Base-by-base conservation (phyloP, 371 early-diverging fungal genomes). In the Amoeboaphelidium protococcarum region DNA sequence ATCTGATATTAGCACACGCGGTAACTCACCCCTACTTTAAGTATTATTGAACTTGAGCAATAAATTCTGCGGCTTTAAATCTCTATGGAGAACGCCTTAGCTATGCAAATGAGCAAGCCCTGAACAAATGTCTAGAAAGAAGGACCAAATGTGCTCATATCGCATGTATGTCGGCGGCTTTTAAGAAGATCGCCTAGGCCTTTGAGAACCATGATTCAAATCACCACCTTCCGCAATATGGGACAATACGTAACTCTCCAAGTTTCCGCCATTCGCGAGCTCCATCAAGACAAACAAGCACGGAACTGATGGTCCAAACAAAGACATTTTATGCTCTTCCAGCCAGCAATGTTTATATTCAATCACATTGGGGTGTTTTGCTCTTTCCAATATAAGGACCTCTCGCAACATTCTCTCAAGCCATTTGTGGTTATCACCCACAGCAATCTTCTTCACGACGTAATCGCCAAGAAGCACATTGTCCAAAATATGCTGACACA, bases 201-300 rank as follows among this genome's bases (percentile, higher is more conserved):
- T n/a, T n/a, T n/a, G n/a, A n/a, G n/a, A n/a, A n/a, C n/a, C n/a
- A n/a, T n/a, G n/a, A n/a, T n/a, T n/a, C n/a, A n/a, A n/a, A n/a
- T n/a, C n/a, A 45, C 6, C 10, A 26, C 10, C 10, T 16, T 16
- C n/a, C 37, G 42, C 22, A 25, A 25, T 42, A 16, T 53, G 55
- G 44, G 67, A 70, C 44, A 68, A 42, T 25, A 90, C 67, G 52
- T 72, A 92, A 48, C 92, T 90, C 57, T 92, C 89, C 26, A 94
- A 65, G 52, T 83, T 91, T 1, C 94, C 91, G 21, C 89, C 94
- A 52, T 89, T 88, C 12, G 94, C 94, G 43, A 78, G 78, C 56
- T 91, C 90, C 95, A 94, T 94, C 3, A 94, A 61, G 25, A 94
- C 89, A 54, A 90, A 94, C 13, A 94, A 65, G 47, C 83, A 86